A percentile compares a stretch with the other conserved stretches of the same genome.
These are phyloP conservation scores for Kluyveromyces marxianus DNA, from an alignment of 1,139 yeast species.

Conservation along the genomic window DNA sequence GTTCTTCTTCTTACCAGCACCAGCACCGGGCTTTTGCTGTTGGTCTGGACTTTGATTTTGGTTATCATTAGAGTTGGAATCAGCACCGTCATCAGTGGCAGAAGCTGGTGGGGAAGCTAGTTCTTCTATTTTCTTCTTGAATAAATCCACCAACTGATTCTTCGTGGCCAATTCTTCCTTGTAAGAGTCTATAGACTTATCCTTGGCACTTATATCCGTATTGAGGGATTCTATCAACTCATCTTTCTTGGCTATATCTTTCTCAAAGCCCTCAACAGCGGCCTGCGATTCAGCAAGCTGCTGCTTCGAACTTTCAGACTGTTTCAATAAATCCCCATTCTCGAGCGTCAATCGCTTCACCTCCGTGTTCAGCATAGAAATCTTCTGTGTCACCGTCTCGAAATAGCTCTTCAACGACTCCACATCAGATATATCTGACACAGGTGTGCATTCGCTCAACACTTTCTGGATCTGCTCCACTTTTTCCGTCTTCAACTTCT, in stretches of 20 bases:
- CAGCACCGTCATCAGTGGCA: conserved; percentile 2
- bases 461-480: conserved; percentile 63
- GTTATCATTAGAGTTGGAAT: too few species aligned
- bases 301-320: conserved; percentile 9
- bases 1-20: not conserved
- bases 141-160: conserved; percentile 7
- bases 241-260: not conserved
- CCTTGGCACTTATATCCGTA: conserved; percentile 4
- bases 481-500: conserved; percentile 59
- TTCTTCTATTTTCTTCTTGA: conserved; percentile 7
- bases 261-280: not conserved
- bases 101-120: not conserved
- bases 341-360: conserved; percentile 30
- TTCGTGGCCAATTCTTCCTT: conserved; percentile 4
- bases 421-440: conserved; percentile 59
- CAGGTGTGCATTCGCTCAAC: conserved; percentile 74
- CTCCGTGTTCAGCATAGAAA: conserved; percentile 42
- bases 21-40: not conserved
- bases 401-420: conserved; percentile 64
- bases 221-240: too few species aligned
- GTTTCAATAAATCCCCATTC: conserved; percentile 8
- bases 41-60: too few species aligned
- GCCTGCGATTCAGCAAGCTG: conserved; percentile 3
- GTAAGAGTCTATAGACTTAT: conserved; percentile 12
- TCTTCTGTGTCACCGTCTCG: conserved; percentile 53